Evolutionary conservation across 345 rosid genomes (phyloP), one percentile per base, ranked within the genome.

Genomic region (Gossypium ekmanianum): DNA sequence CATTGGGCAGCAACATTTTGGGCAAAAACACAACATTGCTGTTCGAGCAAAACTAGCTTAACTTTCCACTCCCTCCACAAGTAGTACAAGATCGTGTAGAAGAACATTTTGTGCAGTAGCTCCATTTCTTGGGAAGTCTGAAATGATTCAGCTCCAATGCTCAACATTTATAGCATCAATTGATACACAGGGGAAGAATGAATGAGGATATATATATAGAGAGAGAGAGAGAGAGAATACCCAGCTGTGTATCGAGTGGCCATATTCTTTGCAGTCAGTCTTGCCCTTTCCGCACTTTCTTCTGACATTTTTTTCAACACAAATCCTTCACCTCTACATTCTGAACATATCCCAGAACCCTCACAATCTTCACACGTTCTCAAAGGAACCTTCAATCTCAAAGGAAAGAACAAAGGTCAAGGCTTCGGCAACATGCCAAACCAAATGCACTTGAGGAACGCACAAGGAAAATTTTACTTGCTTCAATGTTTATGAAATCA

Each of bases 71-170:
- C 20, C 98, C 98, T 39, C 82, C 92, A 73, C 98, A 94, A 4
- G 84, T 78, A 14, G 6, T 78, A 71, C 97, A 94, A 45, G 95
- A 89, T 67, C 98, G 79, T 1, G 95, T 68, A 16, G 98, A 87
- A 12, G 98, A 92, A 84, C 98, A 94, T 72, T 89, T 94, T 7
- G 93, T 90, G 71, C 98, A 92, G 84, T 94, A 94, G 81, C 97
- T 92, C 98, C 98, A 92, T 87, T 94, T 94, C 87, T 92, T 94
- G 9, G 98, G 97, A 81, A 94, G 97, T 89, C 98, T 94, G 84
- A 67, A 63, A 73, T 11, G 54, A 22, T 14, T 2, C 5, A 14
- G 56, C 56, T 79, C 55, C 66, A 52, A 22, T 2, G 20, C 41
- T 79, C 65, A 80, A 47, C 56, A 50, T 34, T 34, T 34, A 34